These are phyloP conservation scores for Teratosphaeriaceae sp. DNA, from an alignment of 2,329 filamentous ascomycete genomes.

Conservation along the genomic window DNA sequence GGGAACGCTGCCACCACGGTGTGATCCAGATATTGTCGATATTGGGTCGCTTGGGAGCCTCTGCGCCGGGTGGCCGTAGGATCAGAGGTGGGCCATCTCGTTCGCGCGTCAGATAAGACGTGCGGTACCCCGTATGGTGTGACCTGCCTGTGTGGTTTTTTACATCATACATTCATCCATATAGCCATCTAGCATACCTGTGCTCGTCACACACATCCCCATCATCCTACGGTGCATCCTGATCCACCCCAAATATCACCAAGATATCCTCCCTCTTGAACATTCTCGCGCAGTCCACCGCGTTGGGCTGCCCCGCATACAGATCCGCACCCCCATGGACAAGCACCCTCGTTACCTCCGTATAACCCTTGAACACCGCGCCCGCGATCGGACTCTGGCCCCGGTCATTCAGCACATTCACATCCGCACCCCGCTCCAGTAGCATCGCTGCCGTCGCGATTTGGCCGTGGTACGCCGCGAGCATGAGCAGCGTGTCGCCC, in stretches of 20 bases:
- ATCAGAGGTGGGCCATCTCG: too few relatives aligned
- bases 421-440: conserved; percentile 56
- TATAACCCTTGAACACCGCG: conserved; percentile 65
- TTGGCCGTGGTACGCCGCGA: conserved; percentile 64
- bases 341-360: conserved; percentile 53
- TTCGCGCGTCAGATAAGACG: too few relatives aligned
- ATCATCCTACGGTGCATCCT: conserved; percentile 6
- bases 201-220: not conserved
- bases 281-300: conserved; percentile 41
- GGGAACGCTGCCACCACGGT: too few relatives aligned
- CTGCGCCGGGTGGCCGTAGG: too few relatives aligned
- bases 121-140: too few relatives aligned
- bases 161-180: too few relatives aligned
- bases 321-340: conserved; percentile 39
- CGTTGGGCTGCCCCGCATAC: conserved; percentile 37
- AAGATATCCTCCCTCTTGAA: conserved; percentile 35
- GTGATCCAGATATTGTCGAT: too few relatives aligned
- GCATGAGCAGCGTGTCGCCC: conserved; percentile 69
- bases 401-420: conserved; percentile 61
- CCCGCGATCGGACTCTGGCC: conserved; percentile 65
- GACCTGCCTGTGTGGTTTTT: too few relatives aligned
- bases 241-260: conserved; percentile 29
- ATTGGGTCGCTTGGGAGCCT: too few relatives aligned
- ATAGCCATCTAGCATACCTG: not conserved
- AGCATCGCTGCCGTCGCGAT: conserved; percentile 54